Percentiles rank a stretch among this genome's conserved stretches.
phyloP scores from a whole-genome alignment of 139 green algal species.

The Dunaliella primolecta region DNA sequence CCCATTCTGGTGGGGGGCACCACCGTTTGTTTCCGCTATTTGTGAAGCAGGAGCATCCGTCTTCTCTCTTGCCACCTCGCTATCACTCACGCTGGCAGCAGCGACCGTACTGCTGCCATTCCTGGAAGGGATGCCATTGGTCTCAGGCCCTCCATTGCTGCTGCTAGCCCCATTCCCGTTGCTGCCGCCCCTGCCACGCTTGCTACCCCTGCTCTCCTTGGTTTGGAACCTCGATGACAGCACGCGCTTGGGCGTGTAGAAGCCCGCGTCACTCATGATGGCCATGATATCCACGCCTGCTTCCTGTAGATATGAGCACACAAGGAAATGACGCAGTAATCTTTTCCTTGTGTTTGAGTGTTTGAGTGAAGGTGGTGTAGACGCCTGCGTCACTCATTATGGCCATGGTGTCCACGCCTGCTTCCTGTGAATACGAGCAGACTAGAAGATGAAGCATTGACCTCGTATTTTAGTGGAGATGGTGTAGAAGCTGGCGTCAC shows the following conservation, averaged over 20 bases:
- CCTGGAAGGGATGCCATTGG: background rate
- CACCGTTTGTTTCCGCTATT: background rate
- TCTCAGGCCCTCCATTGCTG: background rate
- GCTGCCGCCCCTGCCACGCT: background rate
- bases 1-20: background rate
- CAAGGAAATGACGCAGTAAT: too few relatives aligned
- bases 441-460: too few relatives aligned
- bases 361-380: too few relatives aligned
- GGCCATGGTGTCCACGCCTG: slow-evolving; percentile 58
- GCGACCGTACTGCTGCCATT: background rate
- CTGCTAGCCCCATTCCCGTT: background rate
- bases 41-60: background rate
- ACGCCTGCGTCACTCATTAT: slow-evolving; percentile 79
- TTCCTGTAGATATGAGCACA: slow-evolving; percentile 65
- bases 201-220: background rate
- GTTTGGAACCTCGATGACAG: background rate
- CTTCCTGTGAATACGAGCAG: slow-evolving; percentile 64
- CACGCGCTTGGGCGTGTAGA: slow-evolving; percentile 51
- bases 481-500: slow-evolving; percentile 80
- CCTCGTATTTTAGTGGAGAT: too few relatives aligned
- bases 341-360: too few relatives aligned
- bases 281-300: slow-evolving; percentile 61
- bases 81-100: background rate
- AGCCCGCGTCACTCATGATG: slow-evolving; percentile 75
- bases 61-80: background rate